Evolutionary conservation across 2,329 filamentous ascomycete species (phyloP), one percentile per base, ranked within the genome.

Genomic region (Didymella segeticola): DNA sequence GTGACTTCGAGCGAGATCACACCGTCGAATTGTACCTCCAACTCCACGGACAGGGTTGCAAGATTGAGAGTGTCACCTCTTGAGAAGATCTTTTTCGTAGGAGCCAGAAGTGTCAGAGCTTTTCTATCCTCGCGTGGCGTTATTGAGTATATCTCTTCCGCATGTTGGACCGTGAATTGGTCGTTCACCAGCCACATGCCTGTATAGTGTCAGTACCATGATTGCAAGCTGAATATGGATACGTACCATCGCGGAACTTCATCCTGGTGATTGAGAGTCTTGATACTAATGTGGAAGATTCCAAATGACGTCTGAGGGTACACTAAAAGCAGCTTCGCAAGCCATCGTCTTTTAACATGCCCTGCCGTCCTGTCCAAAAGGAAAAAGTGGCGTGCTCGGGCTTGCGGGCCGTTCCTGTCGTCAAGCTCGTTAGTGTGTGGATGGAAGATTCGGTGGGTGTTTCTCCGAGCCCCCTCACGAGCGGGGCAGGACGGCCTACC

Each of bases 131-230:
- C 56, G 1, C 77, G 80, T 42, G 79, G 71, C 4, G 77, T 79
- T 45, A 82, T 75, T 8, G 80, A 78, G 66, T 85, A 82, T 14
- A 89, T 77, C 56, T 89, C 85, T 71, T 89, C 86, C 27, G 86
- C 87, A 62, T 88, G 88, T 66, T 88, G 84, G 22, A 86, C 79
- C 43, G 79, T 78, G 68, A 86, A 80, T 56, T 81, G 83, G 71
- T 86, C 82, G 51, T 82, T 84, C 34, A 82, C 79, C 42, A 88
- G 77, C 87, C 87, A 89, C 86, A 88, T 86, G 60, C 78, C 78
- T 80, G 38, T 14, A 25, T 9, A 2, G 9, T 6, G 37, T 69
- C 34, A 65, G 53, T 49, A 17, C 46, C 23, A 43, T 37, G 37
- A 8, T 43, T 23, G 20, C 6, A 1, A 12, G n/a, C 20, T 22